phyloP scores from a whole-genome alignment of 495 filamentous ascomycete genomes.

The Tuber borchii region DNA sequence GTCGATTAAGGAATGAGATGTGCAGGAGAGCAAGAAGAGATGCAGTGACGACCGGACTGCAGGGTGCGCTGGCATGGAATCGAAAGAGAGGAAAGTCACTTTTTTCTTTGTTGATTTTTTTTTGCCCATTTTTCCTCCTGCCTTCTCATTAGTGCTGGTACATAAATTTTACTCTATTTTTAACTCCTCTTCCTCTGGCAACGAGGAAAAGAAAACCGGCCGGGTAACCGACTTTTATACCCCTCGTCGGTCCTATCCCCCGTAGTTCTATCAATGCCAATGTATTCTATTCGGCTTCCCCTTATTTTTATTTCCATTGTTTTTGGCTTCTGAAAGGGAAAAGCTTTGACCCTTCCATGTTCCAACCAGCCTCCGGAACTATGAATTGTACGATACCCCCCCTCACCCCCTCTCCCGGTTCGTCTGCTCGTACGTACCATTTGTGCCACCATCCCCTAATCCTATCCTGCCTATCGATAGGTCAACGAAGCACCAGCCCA shows the following conservation, averaged over 20 bases:
- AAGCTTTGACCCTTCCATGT: constrained; percentile 3
- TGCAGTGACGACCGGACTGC: constrained; percentile 40
- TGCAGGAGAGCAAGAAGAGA: constrained; percentile 37
- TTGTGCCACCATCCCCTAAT: neutral
- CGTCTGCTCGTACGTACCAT: neutral
- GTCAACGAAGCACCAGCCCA: neutral
- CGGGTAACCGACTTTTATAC: neutral
- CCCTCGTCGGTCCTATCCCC: neutral
- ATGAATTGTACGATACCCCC: neutral
- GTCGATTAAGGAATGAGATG: constrained; percentile 39
- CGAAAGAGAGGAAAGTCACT: constrained; percentile 33
- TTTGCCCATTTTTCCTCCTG: neutral
- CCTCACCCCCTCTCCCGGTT: neutral
- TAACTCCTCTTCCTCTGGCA: neutral
- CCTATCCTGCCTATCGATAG: constrained; percentile 2
- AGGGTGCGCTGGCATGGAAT: constrained; percentile 40
- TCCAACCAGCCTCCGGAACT: neutral
- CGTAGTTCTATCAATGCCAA: neutral
- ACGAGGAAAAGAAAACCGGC: neutral
- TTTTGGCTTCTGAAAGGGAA: neutral
- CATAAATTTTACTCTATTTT: constrained; percentile 1
- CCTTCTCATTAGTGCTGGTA: neutral
- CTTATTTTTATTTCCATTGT: neutral
- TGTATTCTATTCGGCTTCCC: neutral
- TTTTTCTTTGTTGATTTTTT: neutral